Conservation (phyloP, 2,329 filamentous ascomycete genomes). For the Biscogniauxia mediterranea region DNA sequence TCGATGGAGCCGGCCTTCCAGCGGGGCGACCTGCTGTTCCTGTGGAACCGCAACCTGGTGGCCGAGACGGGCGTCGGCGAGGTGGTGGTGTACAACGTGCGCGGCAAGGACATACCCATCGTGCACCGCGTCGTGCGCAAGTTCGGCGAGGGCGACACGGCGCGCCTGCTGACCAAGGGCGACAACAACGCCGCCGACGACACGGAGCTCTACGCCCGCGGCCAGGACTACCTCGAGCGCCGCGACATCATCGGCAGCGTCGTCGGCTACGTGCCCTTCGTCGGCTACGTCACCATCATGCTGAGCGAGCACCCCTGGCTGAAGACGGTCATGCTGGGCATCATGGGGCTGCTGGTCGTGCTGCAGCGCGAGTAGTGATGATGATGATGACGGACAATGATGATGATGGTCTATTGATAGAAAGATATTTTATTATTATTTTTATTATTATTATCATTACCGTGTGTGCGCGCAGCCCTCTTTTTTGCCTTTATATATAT, state of each 20-base stretch:
- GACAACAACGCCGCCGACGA: constrained; percentile 96
- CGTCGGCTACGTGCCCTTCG: constrained; percentile 86
- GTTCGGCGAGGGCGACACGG: constrained; percentile 58
- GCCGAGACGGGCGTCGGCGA: constrained; percentile 55
- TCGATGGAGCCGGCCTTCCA: constrained; percentile 83
- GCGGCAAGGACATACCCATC: constrained; percentile 94
- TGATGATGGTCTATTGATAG: too few relatives aligned
- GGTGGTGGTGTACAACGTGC: constrained; percentile 72
- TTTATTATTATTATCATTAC: too few relatives aligned
- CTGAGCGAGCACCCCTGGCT: constrained; percentile 95
- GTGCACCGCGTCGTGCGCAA: constrained; percentile 87
- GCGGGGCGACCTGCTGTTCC: constrained; percentile 70
- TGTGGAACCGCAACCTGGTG: constrained; percentile 71
- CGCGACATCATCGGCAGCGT: constrained; percentile 93
- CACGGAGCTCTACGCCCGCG: constrained; percentile 80
- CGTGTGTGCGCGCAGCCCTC: too few relatives aligned
- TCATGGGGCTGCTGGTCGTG: constrained; percentile 94
- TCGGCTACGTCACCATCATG: constrained; percentile 95
- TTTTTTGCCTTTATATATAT: too few relatives aligned
- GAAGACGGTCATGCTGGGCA: constrained; percentile 89
- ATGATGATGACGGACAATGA: too few relatives aligned
- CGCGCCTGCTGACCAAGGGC: constrained; percentile 89
- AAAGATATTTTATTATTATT: too few relatives aligned
- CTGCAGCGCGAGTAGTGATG: constrained; percentile 78
- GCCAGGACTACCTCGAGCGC: constrained; percentile 83